Conservation (phyloP, 2,329 filamentous ascomycete species). For the Meredithiella fracta region DNA sequence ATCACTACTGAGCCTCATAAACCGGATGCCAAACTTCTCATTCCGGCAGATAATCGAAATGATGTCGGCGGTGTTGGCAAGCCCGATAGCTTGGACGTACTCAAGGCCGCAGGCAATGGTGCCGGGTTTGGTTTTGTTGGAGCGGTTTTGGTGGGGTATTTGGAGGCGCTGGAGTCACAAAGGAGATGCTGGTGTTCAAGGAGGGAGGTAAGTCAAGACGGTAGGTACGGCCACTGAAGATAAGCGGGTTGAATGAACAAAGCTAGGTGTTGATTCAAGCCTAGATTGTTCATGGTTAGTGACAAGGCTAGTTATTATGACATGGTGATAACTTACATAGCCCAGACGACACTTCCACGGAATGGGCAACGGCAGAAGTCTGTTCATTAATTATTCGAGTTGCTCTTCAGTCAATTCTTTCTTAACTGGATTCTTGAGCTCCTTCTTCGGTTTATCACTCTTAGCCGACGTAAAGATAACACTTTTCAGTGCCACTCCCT, state of each 20-base stretch:
- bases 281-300: conserved; percentile 22
- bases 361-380: conserved; percentile 9
- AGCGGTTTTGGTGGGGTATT: conserved; percentile 76
- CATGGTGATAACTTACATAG: conserved; percentile 8
- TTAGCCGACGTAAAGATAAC: background rate
- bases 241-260: conserved; percentile 59
- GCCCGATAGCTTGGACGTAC: conserved; percentile 60
- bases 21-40: conserved; percentile 76
- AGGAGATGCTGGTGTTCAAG: conserved; percentile 76
- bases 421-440: conserved; percentile 5
- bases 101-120: conserved; percentile 48
- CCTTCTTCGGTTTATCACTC: background rate
- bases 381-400: conserved; percentile 3
- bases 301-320: background rate
- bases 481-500: background rate
- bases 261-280: conserved; percentile 89
- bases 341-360: conserved; percentile 14
- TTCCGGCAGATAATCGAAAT: conserved; percentile 84
- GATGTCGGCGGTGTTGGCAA: conserved; percentile 72
- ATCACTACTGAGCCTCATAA: conserved; percentile 81
- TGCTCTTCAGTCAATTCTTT: background rate
- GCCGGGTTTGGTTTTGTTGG: conserved; percentile 54
- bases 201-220: conserved; percentile 80
- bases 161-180: conserved; percentile 54
- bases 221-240: conserved; percentile 84